phyloP scores from a whole-genome alignment of 352 stramenopile species.

The Pythium aquatile region DNA sequence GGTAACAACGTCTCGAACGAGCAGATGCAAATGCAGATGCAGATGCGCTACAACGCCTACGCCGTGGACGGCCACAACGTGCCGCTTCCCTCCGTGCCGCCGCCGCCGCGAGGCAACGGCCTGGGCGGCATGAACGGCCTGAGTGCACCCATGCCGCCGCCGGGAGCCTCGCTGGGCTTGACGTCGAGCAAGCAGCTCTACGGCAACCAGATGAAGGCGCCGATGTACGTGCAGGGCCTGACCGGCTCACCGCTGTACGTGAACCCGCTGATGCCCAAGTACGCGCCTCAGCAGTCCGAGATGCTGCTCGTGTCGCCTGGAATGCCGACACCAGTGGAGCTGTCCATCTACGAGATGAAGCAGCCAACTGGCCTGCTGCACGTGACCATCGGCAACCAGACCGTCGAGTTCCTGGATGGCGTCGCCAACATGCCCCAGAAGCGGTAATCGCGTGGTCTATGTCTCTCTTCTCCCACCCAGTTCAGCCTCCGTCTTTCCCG shows the following conservation, averaged over 20 bases:
- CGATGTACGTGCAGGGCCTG: slow-evolving; percentile 23
- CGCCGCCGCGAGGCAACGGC: slow-evolving; percentile 21
- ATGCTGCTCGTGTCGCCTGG: slow-evolving; percentile 67
- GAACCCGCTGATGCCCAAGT: slow-evolving; percentile 67
- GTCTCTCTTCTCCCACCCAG: slow-evolving; percentile 12
- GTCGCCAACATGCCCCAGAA: slow-evolving; percentile 84
- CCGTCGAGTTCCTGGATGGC: slow-evolving; percentile 78
- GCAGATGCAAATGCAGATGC: slow-evolving; percentile 48
- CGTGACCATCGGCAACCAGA: slow-evolving; percentile 80
- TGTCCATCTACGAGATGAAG: slow-evolving; percentile 87
- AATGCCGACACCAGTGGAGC: slow-evolving; percentile 65
- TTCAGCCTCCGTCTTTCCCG: slow-evolving; percentile 35
- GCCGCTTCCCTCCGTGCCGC: slow-evolving; percentile 34
- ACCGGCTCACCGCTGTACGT: slow-evolving; percentile 44
- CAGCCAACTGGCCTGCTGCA: slow-evolving; percentile 79
- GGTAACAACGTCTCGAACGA: slow-evolving; percentile 26
- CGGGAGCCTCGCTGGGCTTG: slow-evolving; percentile 38
- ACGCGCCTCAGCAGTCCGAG: slow-evolving; percentile 51
- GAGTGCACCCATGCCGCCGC: slow-evolving; percentile 30
- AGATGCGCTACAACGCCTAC: slow-evolving; percentile 55
- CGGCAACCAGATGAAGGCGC: slow-evolving; percentile 16
- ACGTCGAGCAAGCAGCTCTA: slow-evolving; percentile 27
- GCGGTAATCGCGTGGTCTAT: slow-evolving; percentile 41
- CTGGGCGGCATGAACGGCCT: slow-evolving; percentile 20
- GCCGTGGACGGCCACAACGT: slow-evolving; percentile 44